A percentile compares a stretch with the other conserved stretches of the same genome.
Conservation (phyloP, 371 early-diverging fungal genomes). For the Circinella umbellata region DNA sequence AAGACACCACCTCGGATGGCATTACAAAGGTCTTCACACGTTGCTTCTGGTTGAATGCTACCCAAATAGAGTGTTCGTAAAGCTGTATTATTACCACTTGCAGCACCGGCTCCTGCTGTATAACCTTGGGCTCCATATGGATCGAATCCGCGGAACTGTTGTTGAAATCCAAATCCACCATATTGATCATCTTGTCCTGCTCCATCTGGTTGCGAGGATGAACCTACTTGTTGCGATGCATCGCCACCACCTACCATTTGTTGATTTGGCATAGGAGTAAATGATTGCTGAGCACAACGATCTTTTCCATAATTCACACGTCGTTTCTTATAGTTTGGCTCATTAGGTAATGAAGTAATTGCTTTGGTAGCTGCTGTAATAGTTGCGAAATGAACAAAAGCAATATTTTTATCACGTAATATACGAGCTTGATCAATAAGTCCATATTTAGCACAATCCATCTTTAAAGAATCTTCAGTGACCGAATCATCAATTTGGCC, state of each 20-base stretch:
- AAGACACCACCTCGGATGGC: constrained; percentile 83
- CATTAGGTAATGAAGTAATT: constrained; percentile 57
- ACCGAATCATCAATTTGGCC: constrained; percentile 65
- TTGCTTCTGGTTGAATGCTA: constrained; percentile 70
- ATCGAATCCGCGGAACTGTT: constrained; percentile 15
- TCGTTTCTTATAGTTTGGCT: constrained; percentile 54
- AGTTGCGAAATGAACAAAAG: constrained; percentile 80
- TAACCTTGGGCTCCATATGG: not conserved
- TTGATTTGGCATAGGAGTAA: not conserved
- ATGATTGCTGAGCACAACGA: constrained; percentile 51
- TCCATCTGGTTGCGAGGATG: not conserved
- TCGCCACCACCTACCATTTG: not conserved
- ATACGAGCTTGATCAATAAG: constrained; percentile 74
- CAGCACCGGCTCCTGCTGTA: no score
- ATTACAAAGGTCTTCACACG: constrained; percentile 84
- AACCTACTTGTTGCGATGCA: no score
- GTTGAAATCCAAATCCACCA: constrained; percentile 18
- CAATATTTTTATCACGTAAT: constrained; percentile 72
- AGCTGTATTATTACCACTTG: constrained; percentile 3
- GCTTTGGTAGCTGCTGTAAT: constrained; percentile 73
- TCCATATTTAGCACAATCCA: constrained; percentile 69
- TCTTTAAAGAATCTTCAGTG: constrained; percentile 53
- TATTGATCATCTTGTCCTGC: constrained; percentile 17
- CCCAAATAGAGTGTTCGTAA: constrained; percentile 76
- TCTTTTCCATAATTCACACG: constrained; percentile 81